Evolutionary conservation across 805 yeast species (phyloP).

Genomic region (Saccharomyces mikatae): DNA sequence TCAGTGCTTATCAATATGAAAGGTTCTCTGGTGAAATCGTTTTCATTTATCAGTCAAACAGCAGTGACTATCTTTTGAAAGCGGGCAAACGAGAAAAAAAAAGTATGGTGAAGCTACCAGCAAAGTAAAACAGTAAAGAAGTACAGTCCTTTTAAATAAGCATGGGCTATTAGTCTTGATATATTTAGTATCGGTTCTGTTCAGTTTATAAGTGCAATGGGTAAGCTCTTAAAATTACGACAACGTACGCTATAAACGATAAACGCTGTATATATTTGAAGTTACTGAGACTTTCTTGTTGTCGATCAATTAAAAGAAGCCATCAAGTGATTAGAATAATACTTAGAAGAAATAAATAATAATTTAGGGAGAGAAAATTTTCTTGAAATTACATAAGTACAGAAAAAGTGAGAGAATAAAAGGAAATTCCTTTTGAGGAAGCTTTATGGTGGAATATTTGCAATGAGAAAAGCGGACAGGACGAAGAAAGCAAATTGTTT

Average conservation of each 20-base stretch:
- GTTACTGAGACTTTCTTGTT: not conserved
- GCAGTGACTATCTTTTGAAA: not conserved
- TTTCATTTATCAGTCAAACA: not conserved
- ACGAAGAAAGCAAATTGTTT: not conserved
- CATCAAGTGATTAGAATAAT: no score
- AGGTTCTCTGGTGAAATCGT: not conserved
- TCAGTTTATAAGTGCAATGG: not conserved
- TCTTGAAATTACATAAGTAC: not conserved
- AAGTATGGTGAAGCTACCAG: not conserved
- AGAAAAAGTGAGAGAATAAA: not conserved
- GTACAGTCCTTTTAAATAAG: not conserved
- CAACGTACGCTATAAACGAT: not conserved
- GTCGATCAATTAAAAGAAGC: not conserved
- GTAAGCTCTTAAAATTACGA: not conserved
- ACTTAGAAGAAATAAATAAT: no score
- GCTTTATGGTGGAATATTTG: not conserved
- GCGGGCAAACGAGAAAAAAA: not conserved
- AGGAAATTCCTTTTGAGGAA: not conserved
- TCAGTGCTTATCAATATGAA: not conserved
- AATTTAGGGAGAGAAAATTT: not conserved
- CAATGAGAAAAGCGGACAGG: not conserved
- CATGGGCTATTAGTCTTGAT: not conserved
- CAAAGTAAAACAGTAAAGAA: not conserved
- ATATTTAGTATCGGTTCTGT: not conserved
- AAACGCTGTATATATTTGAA: not conserved